Evolutionary conservation across 768 basidiomycete genomes (phyloP).

Genomic region (Lanmaoa pseudosensibilis): DNA sequence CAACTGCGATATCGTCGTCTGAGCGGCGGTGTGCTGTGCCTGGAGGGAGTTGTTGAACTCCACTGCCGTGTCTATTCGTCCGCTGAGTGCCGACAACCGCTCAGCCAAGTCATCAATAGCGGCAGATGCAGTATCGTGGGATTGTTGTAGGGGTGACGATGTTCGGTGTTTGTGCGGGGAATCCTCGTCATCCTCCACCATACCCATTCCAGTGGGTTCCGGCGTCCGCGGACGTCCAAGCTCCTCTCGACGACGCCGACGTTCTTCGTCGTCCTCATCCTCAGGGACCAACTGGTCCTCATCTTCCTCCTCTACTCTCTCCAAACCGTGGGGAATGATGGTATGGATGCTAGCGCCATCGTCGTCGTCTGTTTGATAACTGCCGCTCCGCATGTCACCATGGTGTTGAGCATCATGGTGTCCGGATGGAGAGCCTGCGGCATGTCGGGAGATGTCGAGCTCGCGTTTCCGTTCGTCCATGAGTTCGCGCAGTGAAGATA

Average conservation of each 20-base stretch:
- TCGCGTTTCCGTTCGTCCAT: slow-evolving; percentile 67
- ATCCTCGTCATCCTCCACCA: slow-evolving; percentile 47
- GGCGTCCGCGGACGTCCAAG: slow-evolving; percentile 77
- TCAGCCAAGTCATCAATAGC: slow-evolving; percentile 58
- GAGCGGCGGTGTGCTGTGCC: slow-evolving; percentile 74
- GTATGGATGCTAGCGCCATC: slow-evolving; percentile 74
- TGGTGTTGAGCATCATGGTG: slow-evolving; percentile 20
- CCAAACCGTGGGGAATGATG: slow-evolving; percentile 64
- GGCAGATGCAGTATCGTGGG: slow-evolving; percentile 29
- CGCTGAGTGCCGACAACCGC: slow-evolving; percentile 60
- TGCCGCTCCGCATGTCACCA: slow-evolving; percentile 14
- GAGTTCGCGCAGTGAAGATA: slow-evolving; percentile 66
- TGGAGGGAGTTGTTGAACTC: slow-evolving; percentile 72
- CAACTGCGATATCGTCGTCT: slow-evolving; percentile 65
- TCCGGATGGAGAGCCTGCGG: slow-evolving; percentile 26
- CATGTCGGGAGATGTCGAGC: slow-evolving; percentile 31
- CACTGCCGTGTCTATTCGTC: slow-evolving; percentile 75
- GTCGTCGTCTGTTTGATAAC: slow-evolving; percentile 56
- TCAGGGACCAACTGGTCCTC: slow-evolving; percentile 50
- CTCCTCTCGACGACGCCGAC: slow-evolving; percentile 47
- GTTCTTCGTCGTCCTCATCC: slow-evolving; percentile 49
- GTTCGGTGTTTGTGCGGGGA: slow-evolving; percentile 23
- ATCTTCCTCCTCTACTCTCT: slow-evolving; percentile 73
- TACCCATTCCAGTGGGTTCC: slow-evolving; percentile 66
- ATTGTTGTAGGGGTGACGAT: slow-evolving; percentile 14